Evolutionary conservation across 2,329 filamentous ascomycete genomes (phyloP).

Genomic region (Oidium heveae): DNA sequence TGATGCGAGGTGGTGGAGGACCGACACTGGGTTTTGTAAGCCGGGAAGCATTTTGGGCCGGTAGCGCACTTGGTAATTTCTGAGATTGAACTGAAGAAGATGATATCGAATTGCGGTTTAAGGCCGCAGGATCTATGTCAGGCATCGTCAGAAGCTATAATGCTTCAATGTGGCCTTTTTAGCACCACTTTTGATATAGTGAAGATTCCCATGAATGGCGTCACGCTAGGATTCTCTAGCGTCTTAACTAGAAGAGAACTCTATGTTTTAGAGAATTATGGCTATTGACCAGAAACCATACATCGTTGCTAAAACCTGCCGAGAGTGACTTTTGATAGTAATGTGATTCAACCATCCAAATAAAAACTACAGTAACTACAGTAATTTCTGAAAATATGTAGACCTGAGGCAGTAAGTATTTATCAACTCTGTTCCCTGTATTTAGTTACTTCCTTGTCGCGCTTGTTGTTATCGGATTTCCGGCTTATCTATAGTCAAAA

Average conservation of each 20-base stretch:
- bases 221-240: slow-evolving; percentile 7
- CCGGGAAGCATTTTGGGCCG: slow-evolving; percentile 20
- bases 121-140: slow-evolving; percentile 44
- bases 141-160: slow-evolving; percentile 23
- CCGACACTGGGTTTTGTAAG: slow-evolving; percentile 34
- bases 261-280: not conserved
- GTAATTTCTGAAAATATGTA: no score
- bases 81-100: slow-evolving; percentile 31
- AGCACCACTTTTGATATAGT: slow-evolving; percentile 8
- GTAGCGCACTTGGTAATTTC: slow-evolving; percentile 27
- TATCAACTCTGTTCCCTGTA: no score
- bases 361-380: no score
- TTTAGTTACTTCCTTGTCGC: not conserved
- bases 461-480: not conserved
- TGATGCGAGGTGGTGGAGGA: slow-evolving; percentile 39
- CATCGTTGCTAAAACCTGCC: no score
- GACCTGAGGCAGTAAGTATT: no score
- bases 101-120: slow-evolving; percentile 34
- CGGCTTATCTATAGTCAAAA: not conserved
- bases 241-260: slow-evolving; percentile 5
- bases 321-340: no score
- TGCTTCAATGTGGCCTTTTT: slow-evolving; percentile 7
- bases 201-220: slow-evolving; percentile 11
- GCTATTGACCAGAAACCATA: no score
- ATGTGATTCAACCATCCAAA: no score